Evolutionary conservation across 129 eudicot species (phyloP), one percentile per base, ranked within the genome.

Genomic region (Flaveria trinervia): DNA sequence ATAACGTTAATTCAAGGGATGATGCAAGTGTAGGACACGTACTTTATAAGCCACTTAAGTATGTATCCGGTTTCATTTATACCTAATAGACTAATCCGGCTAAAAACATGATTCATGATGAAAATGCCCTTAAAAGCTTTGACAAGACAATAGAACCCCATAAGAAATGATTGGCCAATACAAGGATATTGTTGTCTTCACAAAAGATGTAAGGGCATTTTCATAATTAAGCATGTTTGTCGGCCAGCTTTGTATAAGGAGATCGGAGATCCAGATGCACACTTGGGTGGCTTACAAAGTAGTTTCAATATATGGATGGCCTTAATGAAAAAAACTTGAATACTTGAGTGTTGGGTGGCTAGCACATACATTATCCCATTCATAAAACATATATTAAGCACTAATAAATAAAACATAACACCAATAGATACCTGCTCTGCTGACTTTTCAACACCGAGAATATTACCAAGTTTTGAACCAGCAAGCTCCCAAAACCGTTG

Each of bases 401-500:
- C 45, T 64, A 77, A 36, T 13, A 66, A 2, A 20, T n/a, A 18
- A 55, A 25, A 80, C 28, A 51, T 12, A 18, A 17, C 25, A 46
- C 6, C 70, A 33, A 12, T 46, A 30, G 25, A 18, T 26, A 88
- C 89, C 92, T 89, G 90, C n/a, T 89, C 93, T 56, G 87, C 90
- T 0, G 93, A 74, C 85, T 89, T 89, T 72, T 89, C 88, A 71
- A 89, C 93, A 36, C 93, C 93, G 61, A 89, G 93, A 72, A 89
- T 89, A 73, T 89, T 60, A 33, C 93, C 93, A 48, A 89, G 90
- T 59, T 89, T 84, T 33, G 93, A 89, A 20, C 93, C 93, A 72
- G 93, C 93, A 76, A 89, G 90, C 80, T 89, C 93, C 93, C 93
- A 89, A 79, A 89, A 89, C 23, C 93, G 82, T 18, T 89, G 93